A percentile compares a stretch with the other conserved stretches of the same genome.
These are phyloP conservation scores for Moringa oleifera DNA, from an alignment of 345 rosid genomes.

Conservation along the genomic window DNA sequence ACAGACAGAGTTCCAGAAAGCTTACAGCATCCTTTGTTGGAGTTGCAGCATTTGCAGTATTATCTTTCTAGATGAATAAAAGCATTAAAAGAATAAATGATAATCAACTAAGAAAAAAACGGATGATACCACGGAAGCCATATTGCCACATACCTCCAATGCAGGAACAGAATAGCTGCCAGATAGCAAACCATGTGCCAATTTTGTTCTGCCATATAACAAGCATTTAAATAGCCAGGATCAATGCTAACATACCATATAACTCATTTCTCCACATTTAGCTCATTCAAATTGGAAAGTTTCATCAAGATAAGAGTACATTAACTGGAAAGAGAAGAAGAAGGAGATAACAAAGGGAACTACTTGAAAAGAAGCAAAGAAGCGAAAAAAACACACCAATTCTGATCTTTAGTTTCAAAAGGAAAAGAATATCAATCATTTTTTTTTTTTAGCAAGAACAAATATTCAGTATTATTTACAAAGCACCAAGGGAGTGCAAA, in stretches of 20 bases:
- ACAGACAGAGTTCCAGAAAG: slow-evolving; percentile 4
- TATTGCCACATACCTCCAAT: slow-evolving; percentile 42
- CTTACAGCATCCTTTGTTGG: slow-evolving; percentile 41
- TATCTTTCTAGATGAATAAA: slow-evolving; percentile 40
- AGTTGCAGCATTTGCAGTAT: slow-evolving; percentile 27
- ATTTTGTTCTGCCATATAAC: slow-evolving; percentile 71
- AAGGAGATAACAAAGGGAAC: neutral
- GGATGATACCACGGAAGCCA: slow-evolving; percentile 6
- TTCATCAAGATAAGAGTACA: neutral
- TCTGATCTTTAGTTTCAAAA: too few relatives aligned
- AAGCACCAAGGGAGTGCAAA: too few relatives aligned
- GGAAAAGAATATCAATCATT: too few relatives aligned
- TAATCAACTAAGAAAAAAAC: slow-evolving; percentile 3
- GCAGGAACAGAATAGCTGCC: slow-evolving; percentile 88
- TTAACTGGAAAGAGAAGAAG: neutral
- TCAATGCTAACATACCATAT: neutral
- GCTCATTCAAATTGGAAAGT: neutral
- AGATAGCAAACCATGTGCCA: slow-evolving; percentile 91
- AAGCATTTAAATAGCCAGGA: slow-evolving; percentile 13
- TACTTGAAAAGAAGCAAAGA: too few relatives aligned
- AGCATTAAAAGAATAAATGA: slow-evolving; percentile 14
- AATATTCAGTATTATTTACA: too few relatives aligned
- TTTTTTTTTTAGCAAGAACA: too few relatives aligned
- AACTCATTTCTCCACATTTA: neutral
- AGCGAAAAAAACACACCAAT: too few relatives aligned